Conservation (phyloP, 345 rosid genomes). For the Hibiscus trionum region DNA sequence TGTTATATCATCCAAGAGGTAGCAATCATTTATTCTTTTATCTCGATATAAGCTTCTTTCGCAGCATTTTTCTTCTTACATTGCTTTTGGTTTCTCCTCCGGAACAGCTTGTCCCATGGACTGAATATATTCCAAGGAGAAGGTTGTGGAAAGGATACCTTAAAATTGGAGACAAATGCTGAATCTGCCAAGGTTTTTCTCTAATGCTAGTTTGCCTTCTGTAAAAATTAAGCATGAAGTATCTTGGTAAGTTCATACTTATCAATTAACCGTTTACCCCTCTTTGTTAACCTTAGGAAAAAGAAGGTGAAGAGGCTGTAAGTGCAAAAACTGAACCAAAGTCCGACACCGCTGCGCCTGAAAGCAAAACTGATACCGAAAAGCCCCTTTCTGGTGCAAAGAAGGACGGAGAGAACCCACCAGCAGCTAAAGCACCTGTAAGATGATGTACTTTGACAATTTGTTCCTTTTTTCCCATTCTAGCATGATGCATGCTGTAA, state of each 20-base stretch:
- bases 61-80: not conserved
- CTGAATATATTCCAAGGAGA: conserved; percentile 76
- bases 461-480: not conserved
- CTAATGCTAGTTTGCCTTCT: conserved; percentile 9
- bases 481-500: not conserved
- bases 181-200: conserved; percentile 58
- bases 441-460: conserved; percentile 14
- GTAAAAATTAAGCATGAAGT: conserved; percentile 4
- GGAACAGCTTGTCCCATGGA: conserved; percentile 91
- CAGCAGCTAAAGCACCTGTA: conserved; percentile 60
- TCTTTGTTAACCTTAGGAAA: conserved; percentile 21
- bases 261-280: not conserved
- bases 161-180: conserved; percentile 71
- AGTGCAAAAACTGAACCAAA: conserved; percentile 58
- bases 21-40: not conserved
- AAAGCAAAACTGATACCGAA: conserved; percentile 51
- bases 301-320: conserved; percentile 38
- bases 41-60: not conserved
- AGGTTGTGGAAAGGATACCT: conserved; percentile 48
- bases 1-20: conserved; percentile 85
- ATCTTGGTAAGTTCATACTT: not conserved
- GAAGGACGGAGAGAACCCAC: conserved; percentile 59
- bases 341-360: conserved; percentile 34
- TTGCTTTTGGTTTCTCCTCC: conserved; percentile 9
- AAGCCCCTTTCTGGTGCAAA: conserved; percentile 53